A percentile compares a stretch with the other conserved stretches of the same genome.
Conservation (phyloP, 164 flowering plant genomes). For the Dillenia suffruticosa region DNA sequence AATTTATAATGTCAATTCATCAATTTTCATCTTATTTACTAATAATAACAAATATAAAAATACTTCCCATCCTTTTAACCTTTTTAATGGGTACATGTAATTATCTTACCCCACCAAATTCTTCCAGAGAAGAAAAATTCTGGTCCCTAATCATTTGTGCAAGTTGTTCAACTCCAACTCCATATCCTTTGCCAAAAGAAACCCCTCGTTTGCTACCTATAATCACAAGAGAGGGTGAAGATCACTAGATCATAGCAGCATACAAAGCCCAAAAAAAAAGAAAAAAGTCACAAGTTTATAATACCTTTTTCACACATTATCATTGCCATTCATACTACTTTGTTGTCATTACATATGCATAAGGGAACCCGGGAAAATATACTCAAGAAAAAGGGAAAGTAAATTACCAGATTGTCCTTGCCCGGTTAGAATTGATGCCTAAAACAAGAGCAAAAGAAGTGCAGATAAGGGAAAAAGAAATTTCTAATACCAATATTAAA, state of each 20-base stretch:
- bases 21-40: too few relatives aligned
- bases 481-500: not conserved
- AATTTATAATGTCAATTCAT: too few relatives aligned
- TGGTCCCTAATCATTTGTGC: conserved; percentile 61
- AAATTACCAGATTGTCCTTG: not conserved
- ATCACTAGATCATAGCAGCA: not conserved
- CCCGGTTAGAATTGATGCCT: conserved; percentile 91
- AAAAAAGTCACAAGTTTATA: not conserved
- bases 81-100: not conserved
- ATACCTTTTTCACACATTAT: too few relatives aligned
- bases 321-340: too few relatives aligned
- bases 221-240: not conserved
- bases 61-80: too few relatives aligned
- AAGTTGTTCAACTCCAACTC: conserved; percentile 61
- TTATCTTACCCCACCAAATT: conserved; percentile 67
- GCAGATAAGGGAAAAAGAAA: too few relatives aligned
- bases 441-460: conserved; percentile 8
- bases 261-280: not conserved
- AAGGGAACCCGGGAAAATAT: too few relatives aligned
- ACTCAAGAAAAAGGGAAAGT: too few relatives aligned
- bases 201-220: conserved; percentile 26
- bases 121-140: conserved; percentile 43
- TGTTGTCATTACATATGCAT: too few relatives aligned
- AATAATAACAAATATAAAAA: too few relatives aligned
- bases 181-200: conserved; percentile 42